Evolutionary conservation across 768 basidiomycete genomes (phyloP).

Genomic region (Pholiota molesta): DNA sequence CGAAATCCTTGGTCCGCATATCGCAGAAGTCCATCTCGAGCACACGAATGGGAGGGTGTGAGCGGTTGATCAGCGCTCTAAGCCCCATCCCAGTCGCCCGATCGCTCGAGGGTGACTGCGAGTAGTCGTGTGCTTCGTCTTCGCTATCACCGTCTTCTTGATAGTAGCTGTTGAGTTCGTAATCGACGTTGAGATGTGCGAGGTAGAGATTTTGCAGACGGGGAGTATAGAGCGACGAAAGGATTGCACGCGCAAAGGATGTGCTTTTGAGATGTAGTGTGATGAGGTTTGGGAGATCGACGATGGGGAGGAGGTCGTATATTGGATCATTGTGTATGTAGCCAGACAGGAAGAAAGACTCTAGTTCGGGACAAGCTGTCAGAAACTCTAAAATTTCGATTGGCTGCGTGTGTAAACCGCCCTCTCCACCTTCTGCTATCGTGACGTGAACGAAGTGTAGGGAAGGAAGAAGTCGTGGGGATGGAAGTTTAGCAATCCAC

Average conservation of each 20-base stretch:
- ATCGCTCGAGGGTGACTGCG: slow-evolving; percentile 78
- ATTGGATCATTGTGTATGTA: slow-evolving; percentile 47
- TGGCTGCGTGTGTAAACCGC: slow-evolving; percentile 43
- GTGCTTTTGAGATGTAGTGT: slow-evolving; percentile 59
- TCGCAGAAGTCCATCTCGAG: slow-evolving; percentile 84
- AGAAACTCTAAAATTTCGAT: slow-evolving; percentile 62
- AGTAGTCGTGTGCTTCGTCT: slow-evolving; percentile 74
- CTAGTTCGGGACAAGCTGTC: slow-evolving; percentile 59
- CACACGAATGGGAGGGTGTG: slow-evolving; percentile 61
- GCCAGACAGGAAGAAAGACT: slow-evolving; percentile 60
- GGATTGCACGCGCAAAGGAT: slow-evolving; percentile 64
- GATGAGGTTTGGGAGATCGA: slow-evolving; percentile 60
- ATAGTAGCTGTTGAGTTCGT: slow-evolving; percentile 37
- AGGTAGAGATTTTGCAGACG: slow-evolving; percentile 63
- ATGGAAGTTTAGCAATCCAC: slow-evolving; percentile 52
- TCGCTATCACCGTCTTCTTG: slow-evolving; percentile 71
- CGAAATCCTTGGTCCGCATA: slow-evolving; percentile 83
- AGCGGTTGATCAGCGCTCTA: slow-evolving; percentile 62
- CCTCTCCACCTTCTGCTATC: slow-evolving; percentile 52
- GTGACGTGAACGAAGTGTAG: slow-evolving; percentile 60
- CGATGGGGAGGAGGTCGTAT: slow-evolving; percentile 38
- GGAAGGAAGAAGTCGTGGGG: slow-evolving; percentile 41
- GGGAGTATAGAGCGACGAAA: slow-evolving; percentile 67
- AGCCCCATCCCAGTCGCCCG: slow-evolving; percentile 82
- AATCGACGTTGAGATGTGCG: slow-evolving; percentile 68